Base-by-base conservation (phyloP, 2,329 filamentous ascomycete species). In the Calonectria hawksworthii region DNA sequence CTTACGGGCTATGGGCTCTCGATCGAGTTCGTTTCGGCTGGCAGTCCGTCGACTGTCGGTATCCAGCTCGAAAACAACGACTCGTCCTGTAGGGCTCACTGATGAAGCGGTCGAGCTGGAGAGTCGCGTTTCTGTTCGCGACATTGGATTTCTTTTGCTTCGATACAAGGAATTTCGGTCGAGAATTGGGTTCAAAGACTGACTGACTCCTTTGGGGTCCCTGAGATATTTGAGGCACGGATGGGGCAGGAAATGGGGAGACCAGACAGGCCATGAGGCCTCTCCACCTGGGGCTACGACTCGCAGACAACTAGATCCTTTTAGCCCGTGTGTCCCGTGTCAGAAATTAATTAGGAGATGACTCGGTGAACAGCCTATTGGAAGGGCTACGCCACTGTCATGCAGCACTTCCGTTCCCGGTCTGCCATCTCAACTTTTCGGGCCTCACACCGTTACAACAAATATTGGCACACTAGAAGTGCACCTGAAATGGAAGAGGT, bases 61-160 rank as follows among this genome's bases (percentile, higher is more conserved):
- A 63, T 63, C 56, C 21, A 63, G n/a, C 56, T 63, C 32, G 23
- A 63, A 63, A 26, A 63, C 56, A 18, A 63, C 34, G 6, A 63
- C 23, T 21, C 56, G 34, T 9, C 23, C 56, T 16, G 32, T 63
- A 18, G n/a, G 23, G 34, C 18, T 41, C 23, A 28, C 56, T 26
- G 56, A 26, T 1, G 56, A 41, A 10, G 56, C 26, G 34, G 2
- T 41, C n/a, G 56, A 63, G 32, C 14, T 41, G n/a, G 56, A 63
- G 3, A 16, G 4, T 3, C 41, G 32, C 13, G 34, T 26, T 14
- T 63, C 36, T 26, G 34, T 63, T 63, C 7, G 56, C 13, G 56
- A 8, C 56, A 63, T 63, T 36, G 56, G 18, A 34, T 16, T 9
- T 63, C n/a, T n/a, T 38, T 56, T 11, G 14, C 51, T 54, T 32